These are phyloP conservation scores for Rhizopus arrhizus DNA, from an alignment of 371 early-diverging fungal genomes.

Conservation along the genomic window DNA sequence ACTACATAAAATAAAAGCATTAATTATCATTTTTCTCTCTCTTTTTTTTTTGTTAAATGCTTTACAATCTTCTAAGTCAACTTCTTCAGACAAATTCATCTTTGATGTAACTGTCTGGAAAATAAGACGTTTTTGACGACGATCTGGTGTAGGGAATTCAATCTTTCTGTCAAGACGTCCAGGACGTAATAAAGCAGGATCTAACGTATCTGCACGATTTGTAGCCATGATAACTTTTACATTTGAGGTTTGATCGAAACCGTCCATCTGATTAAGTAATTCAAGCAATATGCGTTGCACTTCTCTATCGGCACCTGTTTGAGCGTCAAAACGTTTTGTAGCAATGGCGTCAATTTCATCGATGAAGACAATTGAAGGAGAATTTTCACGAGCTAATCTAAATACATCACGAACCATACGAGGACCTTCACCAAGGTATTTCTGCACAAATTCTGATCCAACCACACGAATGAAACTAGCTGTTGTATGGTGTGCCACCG, in stretches of 20 bases:
- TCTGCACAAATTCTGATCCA: constrained; percentile 99
- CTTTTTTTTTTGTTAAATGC: constrained; percentile 24
- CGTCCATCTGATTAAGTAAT: constrained; percentile 99
- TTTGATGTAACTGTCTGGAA: constrained; percentile 97
- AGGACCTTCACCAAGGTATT: constrained; percentile 99
- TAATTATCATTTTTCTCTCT: neutral
- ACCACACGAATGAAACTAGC: constrained; percentile 99
- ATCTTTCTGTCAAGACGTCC: constrained; percentile 99
- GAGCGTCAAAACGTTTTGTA: constrained; percentile 99
- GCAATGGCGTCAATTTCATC: constrained; percentile 99
- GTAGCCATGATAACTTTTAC: constrained; percentile 99
- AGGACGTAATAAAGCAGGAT: constrained; percentile 98
- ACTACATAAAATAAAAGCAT: constrained; percentile 51
- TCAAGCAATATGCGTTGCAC: constrained; percentile 99
- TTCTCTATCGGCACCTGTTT: constrained; percentile 99
- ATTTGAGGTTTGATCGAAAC: constrained; percentile 98
- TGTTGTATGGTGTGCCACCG: constrained; percentile 99
- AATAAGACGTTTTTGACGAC: constrained; percentile 99
- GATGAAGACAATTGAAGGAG: constrained; percentile 99
- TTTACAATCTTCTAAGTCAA: constrained; percentile 96
- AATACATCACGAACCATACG: constrained; percentile 99
- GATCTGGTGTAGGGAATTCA: constrained; percentile 99
- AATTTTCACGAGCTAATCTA: constrained; percentile 97
- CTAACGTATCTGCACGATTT: constrained; percentile 99
- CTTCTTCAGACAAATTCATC: constrained; percentile 99